Conservation (phyloP, 2,329 filamentous ascomycete genomes). For the Colletotrichum incanum region DNA sequence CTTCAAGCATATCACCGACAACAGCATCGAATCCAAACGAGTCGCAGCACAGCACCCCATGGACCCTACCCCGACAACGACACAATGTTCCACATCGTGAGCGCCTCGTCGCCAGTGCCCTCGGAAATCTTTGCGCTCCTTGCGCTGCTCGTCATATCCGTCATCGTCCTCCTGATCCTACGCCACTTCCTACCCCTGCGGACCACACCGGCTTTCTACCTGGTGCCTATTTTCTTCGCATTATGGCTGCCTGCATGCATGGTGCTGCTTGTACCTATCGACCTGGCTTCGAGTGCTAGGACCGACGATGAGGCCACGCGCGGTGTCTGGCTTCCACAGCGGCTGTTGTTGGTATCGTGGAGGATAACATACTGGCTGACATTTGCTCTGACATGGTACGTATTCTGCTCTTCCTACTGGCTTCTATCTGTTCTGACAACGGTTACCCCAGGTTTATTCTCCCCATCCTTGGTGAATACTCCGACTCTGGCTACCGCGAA, state of each 20-base stretch:
- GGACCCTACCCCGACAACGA: slow-evolving; percentile 32
- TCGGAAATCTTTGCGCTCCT: slow-evolving; percentile 85
- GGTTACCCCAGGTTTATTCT: slow-evolving; percentile 80
- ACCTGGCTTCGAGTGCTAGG: slow-evolving; percentile 88
- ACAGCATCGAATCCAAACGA: background rate
- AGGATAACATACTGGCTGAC: slow-evolving; percentile 98
- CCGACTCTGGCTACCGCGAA: slow-evolving; percentile 93
- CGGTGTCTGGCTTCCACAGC: slow-evolving; percentile 89
- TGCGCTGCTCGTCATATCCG: slow-evolving; percentile 81
- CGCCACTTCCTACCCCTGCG: slow-evolving; percentile 93
- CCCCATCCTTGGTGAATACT: slow-evolving; percentile 93
- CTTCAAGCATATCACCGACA: background rate
- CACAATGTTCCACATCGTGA: slow-evolving; percentile 68
- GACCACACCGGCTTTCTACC: slow-evolving; percentile 89
- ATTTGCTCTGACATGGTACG: slow-evolving; percentile 92
- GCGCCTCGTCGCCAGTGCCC: slow-evolving; percentile 76
- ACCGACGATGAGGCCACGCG: slow-evolving; percentile 79
- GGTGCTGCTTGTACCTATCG: slow-evolving; percentile 93
- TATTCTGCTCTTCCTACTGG: background rate
- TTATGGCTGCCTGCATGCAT: slow-evolving; percentile 93
- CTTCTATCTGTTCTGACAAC: slow-evolving; percentile 28
- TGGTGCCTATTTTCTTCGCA: slow-evolving; percentile 95
- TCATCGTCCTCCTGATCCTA: slow-evolving; percentile 85
- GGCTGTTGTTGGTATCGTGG: slow-evolving; percentile 89
- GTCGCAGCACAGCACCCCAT: slow-evolving; percentile 31